Conservation (phyloP, 2,329 filamentous ascomycete genomes). For the Apiospora rasikravindrae region DNA sequence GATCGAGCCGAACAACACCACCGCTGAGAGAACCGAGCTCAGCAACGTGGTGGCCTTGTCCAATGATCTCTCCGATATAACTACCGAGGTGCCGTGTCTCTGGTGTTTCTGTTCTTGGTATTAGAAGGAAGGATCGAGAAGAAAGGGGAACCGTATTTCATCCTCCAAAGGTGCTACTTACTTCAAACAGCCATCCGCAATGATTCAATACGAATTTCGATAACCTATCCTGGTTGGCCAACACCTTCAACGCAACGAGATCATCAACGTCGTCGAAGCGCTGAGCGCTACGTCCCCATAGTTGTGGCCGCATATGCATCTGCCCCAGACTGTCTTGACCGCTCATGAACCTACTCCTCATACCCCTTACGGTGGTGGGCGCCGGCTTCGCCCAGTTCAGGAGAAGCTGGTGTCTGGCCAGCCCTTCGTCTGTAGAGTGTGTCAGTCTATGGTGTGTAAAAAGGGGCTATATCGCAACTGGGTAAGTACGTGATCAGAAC, state of each 20-base stretch:
- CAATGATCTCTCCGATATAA: constrained; percentile 19
- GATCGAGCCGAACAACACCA: constrained; percentile 24
- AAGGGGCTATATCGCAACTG: background rate
- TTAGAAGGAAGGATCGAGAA: constrained; percentile 21
- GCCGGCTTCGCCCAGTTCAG: constrained; percentile 11
- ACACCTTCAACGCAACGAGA: constrained; percentile 33
- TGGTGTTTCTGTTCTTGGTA: constrained; percentile 12
- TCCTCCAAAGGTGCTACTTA: background rate
- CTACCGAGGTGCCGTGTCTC: background rate
- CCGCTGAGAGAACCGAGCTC: constrained; percentile 18
- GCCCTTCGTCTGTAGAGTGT: background rate
- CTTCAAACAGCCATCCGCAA: background rate
- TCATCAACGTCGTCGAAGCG: constrained; percentile 29
- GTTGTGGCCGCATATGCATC: constrained; percentile 22
- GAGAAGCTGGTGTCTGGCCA: constrained; percentile 1
- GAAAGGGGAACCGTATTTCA: background rate
- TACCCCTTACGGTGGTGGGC: constrained; percentile 27
- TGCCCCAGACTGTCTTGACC: background rate
- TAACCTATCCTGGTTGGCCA: constrained; percentile 32
- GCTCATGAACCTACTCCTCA: constrained; percentile 30
- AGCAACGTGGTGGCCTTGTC: constrained; percentile 15
- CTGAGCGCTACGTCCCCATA: constrained; percentile 29
- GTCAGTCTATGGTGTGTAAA: background rate
- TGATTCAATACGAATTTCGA: constrained; percentile 32
- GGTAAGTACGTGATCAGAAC: background rate